A percentile compares a stretch with the other conserved stretches of the same genome.
phyloP scores from a whole-genome alignment of 2,329 filamentous ascomycete genomes.

The Lasiodiplodia citricola region DNA sequence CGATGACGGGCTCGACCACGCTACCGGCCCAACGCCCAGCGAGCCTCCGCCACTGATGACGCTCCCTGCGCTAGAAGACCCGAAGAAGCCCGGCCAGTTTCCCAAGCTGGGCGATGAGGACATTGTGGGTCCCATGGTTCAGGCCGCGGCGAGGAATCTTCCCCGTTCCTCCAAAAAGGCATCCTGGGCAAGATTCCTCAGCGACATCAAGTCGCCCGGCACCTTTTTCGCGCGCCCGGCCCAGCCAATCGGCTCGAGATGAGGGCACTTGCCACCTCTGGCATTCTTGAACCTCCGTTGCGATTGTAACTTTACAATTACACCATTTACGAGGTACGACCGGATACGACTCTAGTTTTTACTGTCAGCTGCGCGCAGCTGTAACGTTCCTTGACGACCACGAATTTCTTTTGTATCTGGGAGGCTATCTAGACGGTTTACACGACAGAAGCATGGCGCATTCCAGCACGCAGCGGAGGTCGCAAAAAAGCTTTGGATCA shows the following conservation, averaged over 20 bases:
- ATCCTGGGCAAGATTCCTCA: conserved; percentile 46
- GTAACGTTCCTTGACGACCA: conserved; percentile 31
- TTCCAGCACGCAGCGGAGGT: not conserved
- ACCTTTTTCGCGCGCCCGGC: conserved; percentile 40
- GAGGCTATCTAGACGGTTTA: conserved; percentile 22
- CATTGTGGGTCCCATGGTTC: conserved; percentile 90
- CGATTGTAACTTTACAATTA: conserved; percentile 39
- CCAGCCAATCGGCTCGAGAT: conserved; percentile 14
- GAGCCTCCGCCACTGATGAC: conserved; percentile 64
- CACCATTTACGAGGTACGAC: conserved; percentile 45
- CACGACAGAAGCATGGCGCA: not conserved
- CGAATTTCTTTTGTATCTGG: conserved; percentile 38
- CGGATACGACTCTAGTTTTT: conserved; percentile 40
- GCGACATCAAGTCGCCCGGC: conserved; percentile 43
- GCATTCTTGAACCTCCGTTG: conserved; percentile 23
- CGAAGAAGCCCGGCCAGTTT: conserved; percentile 77
- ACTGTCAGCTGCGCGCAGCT: conserved; percentile 30
- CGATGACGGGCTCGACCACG: conserved; percentile 40
- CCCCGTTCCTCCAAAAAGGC: conserved; percentile 43
- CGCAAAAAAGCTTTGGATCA: conserved; percentile 18
- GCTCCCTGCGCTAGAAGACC: conserved; percentile 71
- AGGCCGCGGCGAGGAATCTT: conserved; percentile 45
- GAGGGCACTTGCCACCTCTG: not conserved
- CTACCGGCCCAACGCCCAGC: conserved; percentile 45
- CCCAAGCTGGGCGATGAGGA: conserved; percentile 87